phyloP scores from a whole-genome alignment of 108 stramenopile species.

The Nitzschia inconspicua region DNA sequence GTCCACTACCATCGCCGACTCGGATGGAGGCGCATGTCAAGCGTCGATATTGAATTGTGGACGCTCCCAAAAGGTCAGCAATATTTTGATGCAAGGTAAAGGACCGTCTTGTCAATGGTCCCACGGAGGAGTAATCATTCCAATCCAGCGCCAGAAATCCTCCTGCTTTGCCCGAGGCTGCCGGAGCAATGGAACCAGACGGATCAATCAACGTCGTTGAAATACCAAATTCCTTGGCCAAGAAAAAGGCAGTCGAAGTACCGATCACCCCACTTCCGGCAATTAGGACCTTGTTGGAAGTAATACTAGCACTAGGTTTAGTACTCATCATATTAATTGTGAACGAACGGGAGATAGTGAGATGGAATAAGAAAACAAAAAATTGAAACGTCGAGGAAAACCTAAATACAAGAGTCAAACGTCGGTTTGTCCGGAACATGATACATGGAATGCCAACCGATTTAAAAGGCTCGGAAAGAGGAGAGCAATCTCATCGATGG shows the following conservation, averaged over 20 bases:
- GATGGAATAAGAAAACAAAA: too few relatives aligned
- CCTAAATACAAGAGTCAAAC: too few relatives aligned
- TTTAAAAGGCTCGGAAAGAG: too few relatives aligned
- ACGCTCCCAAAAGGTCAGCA: slow-evolving; percentile 46
- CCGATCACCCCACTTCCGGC: slow-evolving; percentile 80
- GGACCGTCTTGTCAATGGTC: slow-evolving; percentile 42
- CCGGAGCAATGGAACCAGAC: slow-evolving; percentile 52
- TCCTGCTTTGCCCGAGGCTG: slow-evolving; percentile 76
- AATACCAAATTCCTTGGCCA: slow-evolving; percentile 44
- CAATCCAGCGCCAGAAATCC: slow-evolving; percentile 83
- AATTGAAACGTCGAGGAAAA: too few relatives aligned
- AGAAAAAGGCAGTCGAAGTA: slow-evolving; percentile 55
- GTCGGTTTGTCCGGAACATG: too few relatives aligned
- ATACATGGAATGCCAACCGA: too few relatives aligned
- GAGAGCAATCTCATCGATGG: too few relatives aligned
- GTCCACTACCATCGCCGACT: slow-evolving; percentile 9
- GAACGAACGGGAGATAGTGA: too few relatives aligned
- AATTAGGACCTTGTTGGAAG: slow-evolving; percentile 60
- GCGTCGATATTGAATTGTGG: slow-evolving; percentile 48
- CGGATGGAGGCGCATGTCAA: slow-evolving; percentile 51
- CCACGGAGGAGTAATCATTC: slow-evolving; percentile 41
- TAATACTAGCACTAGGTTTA: too few relatives aligned
- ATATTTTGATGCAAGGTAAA: slow-evolving; percentile 72
- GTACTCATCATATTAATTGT: too few relatives aligned
- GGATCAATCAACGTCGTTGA: slow-evolving; percentile 54